Evolutionary conservation across 1,284 basidiomycete species (phyloP).

Genomic region (Pyrrhoderma lamaoense): DNA sequence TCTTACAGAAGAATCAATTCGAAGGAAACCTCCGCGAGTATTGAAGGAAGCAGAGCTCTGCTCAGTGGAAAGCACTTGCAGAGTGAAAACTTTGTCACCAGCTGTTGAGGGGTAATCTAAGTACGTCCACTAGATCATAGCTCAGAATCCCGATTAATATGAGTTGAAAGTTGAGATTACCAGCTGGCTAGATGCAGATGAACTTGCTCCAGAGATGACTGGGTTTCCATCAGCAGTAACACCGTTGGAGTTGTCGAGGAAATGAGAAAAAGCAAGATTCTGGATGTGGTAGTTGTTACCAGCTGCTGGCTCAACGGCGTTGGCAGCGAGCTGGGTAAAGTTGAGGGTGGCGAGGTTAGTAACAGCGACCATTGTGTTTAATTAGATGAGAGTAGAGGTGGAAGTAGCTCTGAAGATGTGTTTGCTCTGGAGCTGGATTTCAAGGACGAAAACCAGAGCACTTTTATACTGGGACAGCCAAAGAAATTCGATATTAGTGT

Average conservation of each 20-base stretch:
- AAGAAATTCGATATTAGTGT: no score
- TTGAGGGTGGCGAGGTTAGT: background rate
- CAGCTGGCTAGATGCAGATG: constrained; percentile 2
- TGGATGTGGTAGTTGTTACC: constrained; percentile 12
- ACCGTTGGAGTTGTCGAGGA: constrained; percentile 11
- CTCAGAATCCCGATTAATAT: background rate
- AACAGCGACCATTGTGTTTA: background rate
- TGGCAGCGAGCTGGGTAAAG: constrained; percentile 7
- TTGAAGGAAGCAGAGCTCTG: background rate
- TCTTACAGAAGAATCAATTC: constrained; percentile 6
- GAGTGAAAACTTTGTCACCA: constrained; percentile 11
- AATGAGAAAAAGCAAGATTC: constrained; percentile 9
- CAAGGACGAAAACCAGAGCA: background rate
- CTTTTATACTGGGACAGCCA: constrained; percentile 8
- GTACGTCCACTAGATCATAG: constrained; percentile 10
- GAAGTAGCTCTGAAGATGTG: background rate
- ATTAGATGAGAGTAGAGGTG: background rate
- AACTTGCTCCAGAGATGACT: constrained; percentile 6
- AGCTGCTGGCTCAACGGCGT: constrained; percentile 3
- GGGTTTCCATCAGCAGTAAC: constrained; percentile 10
- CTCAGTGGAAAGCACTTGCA: constrained; percentile 5
- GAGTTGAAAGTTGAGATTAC: background rate
- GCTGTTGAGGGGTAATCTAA: constrained; percentile 11
- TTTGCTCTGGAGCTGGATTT: constrained; percentile 6
- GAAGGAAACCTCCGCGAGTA: constrained; percentile 10